A percentile compares a stretch with the other conserved stretches of the same genome.
phyloP scores from a whole-genome alignment of 2,329 filamentous ascomycete species.

The Fusarium dlaminii region DNA sequence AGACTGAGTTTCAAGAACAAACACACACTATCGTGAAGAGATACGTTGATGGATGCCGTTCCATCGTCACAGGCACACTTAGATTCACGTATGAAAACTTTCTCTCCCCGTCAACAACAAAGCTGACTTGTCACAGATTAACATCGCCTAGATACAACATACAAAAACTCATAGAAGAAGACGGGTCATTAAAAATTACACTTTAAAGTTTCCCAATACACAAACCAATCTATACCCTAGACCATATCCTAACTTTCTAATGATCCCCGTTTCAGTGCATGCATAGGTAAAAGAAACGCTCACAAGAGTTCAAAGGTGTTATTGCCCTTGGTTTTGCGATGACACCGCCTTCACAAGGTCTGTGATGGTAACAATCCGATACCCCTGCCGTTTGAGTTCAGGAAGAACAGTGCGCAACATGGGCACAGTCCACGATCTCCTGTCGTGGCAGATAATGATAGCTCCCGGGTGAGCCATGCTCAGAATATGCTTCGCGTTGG shows the following conservation, averaged over 20 bases:
- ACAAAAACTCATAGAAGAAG: slow-evolving; percentile 41
- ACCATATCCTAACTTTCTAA: not conserved
- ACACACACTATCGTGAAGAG: slow-evolving; percentile 17
- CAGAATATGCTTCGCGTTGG: slow-evolving; percentile 83
- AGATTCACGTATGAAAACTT: slow-evolving; percentile 45
- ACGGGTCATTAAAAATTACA: slow-evolving; percentile 47
- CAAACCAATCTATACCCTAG: not conserved
- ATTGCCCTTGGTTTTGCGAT: slow-evolving; percentile 38
- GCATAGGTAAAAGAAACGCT: not conserved
- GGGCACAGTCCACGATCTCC: slow-evolving; percentile 81
- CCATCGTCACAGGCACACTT: slow-evolving; percentile 46
- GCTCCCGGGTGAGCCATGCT: slow-evolving; percentile 81
- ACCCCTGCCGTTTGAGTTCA: slow-evolving; percentile 75
- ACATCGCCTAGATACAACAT: slow-evolving; percentile 48
- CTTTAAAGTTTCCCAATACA: slow-evolving; percentile 31
- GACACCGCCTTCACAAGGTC: slow-evolving; percentile 64
- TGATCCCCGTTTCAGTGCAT: not conserved
- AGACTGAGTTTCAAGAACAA: slow-evolving; percentile 10
- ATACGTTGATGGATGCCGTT: slow-evolving; percentile 46
- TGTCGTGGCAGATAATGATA: slow-evolving; percentile 87
- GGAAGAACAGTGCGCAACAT: slow-evolving; percentile 80
- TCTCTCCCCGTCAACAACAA: not conserved
- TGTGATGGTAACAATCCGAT: slow-evolving; percentile 75
- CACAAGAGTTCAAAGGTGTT: not conserved
- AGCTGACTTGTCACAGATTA: slow-evolving; percentile 35